Evolutionary conservation across 192 early-diverging fungal genomes (phyloP), one percentile per base, ranked within the genome.

Genomic region (Dissophora globulifera): DNA sequence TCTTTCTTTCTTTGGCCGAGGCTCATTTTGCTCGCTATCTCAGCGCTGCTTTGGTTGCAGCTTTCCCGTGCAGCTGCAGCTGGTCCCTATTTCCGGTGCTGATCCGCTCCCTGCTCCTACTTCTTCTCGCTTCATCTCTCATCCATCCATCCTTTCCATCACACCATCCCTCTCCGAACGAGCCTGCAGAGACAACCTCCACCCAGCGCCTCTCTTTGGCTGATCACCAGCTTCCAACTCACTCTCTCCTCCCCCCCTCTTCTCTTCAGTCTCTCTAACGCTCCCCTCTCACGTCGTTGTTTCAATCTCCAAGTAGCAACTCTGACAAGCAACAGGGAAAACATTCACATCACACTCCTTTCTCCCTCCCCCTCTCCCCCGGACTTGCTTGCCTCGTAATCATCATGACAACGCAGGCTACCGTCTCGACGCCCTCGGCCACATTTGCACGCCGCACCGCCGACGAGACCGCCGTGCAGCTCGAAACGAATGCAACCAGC

Each of bases 381-480:
- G n/a, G n/a, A n/a, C n/a, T n/a, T n/a, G n/a, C n/a, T n/a, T n/a
- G n/a, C n/a, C n/a, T n/a, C n/a, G n/a, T n/a, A n/a, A n/a, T n/a
- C 42, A 74, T 43, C 11, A 76, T 76, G 72, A 76, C 72, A 19
- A 55, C 72, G 2, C 56, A 66, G 40, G 46, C 69, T 17, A 31
- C 63, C 33, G 23, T 45, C 13, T 42, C 74, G 1, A 88, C 82
- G 0, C 85, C 87, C 15, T 88, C 87, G 26, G 87, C 82, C 1
- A 70, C 83, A 25, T 84, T 80, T 47, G 81, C 87, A 16, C 70
- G 85, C 27, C 83, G 74, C 40, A 78, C 75, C 2, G 60, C 84
- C 23, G 76, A 83, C 33, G 78, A 86, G 58, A 80, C 81, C 1
- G 62, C 69, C 5, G 40, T 59, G 7, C 80, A 83, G 42, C 78